These are phyloP conservation scores for Skeletonema marinoi DNA, from an alignment of 108 stramenopile genomes.

Conservation along the genomic window DNA sequence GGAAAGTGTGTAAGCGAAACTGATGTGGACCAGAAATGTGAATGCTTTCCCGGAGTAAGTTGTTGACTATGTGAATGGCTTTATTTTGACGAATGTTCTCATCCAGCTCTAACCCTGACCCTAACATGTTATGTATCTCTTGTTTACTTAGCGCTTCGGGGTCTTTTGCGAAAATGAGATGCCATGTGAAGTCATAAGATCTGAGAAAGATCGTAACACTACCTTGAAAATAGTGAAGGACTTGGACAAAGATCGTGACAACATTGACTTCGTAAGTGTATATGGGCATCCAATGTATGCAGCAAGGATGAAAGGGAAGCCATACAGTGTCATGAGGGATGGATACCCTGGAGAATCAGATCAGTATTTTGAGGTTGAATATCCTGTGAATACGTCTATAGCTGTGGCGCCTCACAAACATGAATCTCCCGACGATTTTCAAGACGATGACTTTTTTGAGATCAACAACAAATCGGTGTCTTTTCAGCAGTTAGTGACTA, in stretches of 20 bases:
- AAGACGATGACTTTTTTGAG: slow-evolving; percentile 43
- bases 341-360: slow-evolving; percentile 23
- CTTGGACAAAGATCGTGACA: slow-evolving; percentile 9
- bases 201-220: slow-evolving; percentile 26
- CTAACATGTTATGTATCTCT: background rate
- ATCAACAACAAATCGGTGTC: slow-evolving; percentile 1
- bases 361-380: slow-evolving; percentile 2
- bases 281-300: slow-evolving; percentile 33
- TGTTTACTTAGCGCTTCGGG: background rate
- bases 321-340: slow-evolving; percentile 21
- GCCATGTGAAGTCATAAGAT: slow-evolving; percentile 21
- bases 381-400: slow-evolving; percentile 10
- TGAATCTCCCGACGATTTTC: slow-evolving; percentile 1
- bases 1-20: slow-evolving; percentile 9
- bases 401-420: slow-evolving; percentile 20
- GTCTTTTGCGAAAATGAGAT: slow-evolving; percentile 4
- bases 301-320: slow-evolving; percentile 22
- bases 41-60: background rate
- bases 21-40: background rate
- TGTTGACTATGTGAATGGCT: background rate
- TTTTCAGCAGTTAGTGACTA: slow-evolving; percentile 33
- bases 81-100: background rate
- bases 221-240: slow-evolving; percentile 17
- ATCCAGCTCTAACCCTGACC: background rate
- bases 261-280: slow-evolving; percentile 19